phyloP scores from a whole-genome alignment of 2,329 filamentous ascomycete genomes.

The Trichoderma asperellum region DNA sequence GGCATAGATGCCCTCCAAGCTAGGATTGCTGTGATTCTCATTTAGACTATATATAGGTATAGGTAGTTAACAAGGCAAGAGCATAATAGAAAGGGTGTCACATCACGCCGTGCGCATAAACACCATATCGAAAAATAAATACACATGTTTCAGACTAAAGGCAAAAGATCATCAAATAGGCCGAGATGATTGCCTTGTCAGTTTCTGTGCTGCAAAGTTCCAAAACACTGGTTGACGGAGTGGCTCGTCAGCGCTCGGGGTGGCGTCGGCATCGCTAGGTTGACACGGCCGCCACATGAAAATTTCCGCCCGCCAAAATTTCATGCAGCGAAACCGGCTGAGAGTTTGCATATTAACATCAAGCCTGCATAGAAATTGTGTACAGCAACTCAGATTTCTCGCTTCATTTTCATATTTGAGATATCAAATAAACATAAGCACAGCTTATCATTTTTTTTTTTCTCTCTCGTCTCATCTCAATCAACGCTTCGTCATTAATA shows the following conservation, averaged over 20 bases:
- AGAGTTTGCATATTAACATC: not conserved
- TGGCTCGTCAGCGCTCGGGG: constrained; percentile 19
- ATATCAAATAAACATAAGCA: not conserved
- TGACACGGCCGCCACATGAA: constrained; percentile 8
- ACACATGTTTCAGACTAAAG: not conserved
- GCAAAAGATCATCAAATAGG: not conserved
- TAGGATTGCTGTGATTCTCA: not conserved
- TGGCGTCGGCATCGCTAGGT: constrained; percentile 25
- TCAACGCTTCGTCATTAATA: not conserved
- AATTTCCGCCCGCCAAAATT: constrained; percentile 21
- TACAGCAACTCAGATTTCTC: not conserved
- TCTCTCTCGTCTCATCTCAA: not conserved
- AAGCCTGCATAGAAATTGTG: not conserved
- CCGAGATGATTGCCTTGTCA: not conserved
- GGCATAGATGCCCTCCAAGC: not conserved
- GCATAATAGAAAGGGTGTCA: constrained; percentile 4
- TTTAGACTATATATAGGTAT: not conserved
- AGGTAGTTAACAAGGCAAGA: not conserved
- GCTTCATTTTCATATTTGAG: not conserved
- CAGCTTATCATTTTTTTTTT: not conserved
- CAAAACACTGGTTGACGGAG: not conserved
- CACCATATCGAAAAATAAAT: not conserved
- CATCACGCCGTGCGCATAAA: not conserved
- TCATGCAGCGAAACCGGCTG: constrained; percentile 15
- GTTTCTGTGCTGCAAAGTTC: not conserved